These are phyloP conservation scores for Gaertneriomyces sp. DNA, from an alignment of 192 early-diverging fungal genomes.

Conservation along the genomic window DNA sequence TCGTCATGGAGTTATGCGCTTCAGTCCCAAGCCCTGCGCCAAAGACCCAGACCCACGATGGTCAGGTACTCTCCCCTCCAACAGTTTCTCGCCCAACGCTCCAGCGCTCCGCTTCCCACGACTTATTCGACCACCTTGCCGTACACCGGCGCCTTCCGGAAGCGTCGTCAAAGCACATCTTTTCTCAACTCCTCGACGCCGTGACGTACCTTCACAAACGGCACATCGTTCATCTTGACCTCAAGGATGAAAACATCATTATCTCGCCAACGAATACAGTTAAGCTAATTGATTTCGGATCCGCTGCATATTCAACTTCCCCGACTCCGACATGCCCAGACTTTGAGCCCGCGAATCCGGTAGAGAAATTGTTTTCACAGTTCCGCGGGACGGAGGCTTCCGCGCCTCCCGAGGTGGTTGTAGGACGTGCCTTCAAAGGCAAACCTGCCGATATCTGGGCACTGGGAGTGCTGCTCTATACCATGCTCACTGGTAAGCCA, in stretches of 20 bases:
- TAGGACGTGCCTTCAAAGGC: constrained; percentile 57
- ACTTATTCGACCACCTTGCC: background rate
- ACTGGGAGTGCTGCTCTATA: constrained; percentile 57
- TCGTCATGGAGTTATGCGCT: constrained; percentile 43
- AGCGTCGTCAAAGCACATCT: constrained; percentile 58
- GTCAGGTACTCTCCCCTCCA: too few relatives aligned
- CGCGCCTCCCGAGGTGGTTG: constrained; percentile 66
- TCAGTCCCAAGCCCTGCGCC: too few relatives aligned
- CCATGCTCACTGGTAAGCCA: constrained; percentile 51
- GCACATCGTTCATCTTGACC: constrained; percentile 73
- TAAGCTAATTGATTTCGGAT: constrained; percentile 69
- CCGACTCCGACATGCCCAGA: too few relatives aligned
- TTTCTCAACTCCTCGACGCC: constrained; percentile 65
- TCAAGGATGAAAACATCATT: constrained; percentile 72
- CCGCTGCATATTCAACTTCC: constrained; percentile 29
- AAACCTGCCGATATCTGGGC: constrained; percentile 71
- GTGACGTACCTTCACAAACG: constrained; percentile 59
- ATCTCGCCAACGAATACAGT: constrained; percentile 40
- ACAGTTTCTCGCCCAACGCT: too few relatives aligned
- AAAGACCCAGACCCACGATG: too few relatives aligned
- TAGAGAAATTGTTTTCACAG: constrained; percentile 27
- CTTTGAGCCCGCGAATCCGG: constrained; percentile 21
- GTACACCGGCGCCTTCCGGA: constrained; percentile 62
- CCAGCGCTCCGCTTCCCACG: too few relatives aligned
- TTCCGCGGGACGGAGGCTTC: constrained; percentile 55